These are phyloP conservation scores for Colletotrichum sp. DNA, from an alignment of 2,329 filamentous ascomycete genomes.

Conservation along the genomic window DNA sequence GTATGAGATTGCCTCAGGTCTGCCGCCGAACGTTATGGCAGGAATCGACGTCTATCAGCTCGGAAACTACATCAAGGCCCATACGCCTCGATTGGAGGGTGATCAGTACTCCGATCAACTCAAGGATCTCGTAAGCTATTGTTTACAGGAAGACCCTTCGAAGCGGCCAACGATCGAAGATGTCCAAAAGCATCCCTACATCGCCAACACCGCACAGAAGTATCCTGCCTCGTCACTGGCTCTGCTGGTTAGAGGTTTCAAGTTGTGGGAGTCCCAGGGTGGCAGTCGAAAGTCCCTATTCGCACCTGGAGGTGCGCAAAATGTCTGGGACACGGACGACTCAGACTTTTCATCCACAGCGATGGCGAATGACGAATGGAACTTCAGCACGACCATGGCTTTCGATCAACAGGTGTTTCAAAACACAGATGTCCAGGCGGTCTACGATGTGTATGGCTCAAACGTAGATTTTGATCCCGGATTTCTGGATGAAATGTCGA, in stretches of 20 bases:
- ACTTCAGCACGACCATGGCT: slow-evolving; percentile 69
- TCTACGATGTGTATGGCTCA: slow-evolving; percentile 66
- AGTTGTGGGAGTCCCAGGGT: slow-evolving; percentile 76
- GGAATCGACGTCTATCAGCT: slow-evolving; percentile 52
- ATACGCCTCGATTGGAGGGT: slow-evolving; percentile 73
- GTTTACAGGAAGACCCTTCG: slow-evolving; percentile 71
- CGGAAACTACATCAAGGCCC: slow-evolving; percentile 62
- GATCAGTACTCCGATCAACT: slow-evolving; percentile 73
- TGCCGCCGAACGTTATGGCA: slow-evolving; percentile 71
- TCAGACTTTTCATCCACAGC: slow-evolving; percentile 48
- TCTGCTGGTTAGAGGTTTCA: slow-evolving; percentile 73
- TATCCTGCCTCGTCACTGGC: slow-evolving; percentile 70
- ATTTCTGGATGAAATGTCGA: slow-evolving; percentile 52
- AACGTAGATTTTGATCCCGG: slow-evolving; percentile 58
- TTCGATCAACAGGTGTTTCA: slow-evolving; percentile 65
- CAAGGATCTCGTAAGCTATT: slow-evolving; percentile 74
- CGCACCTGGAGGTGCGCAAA: slow-evolving; percentile 62
- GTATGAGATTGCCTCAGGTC: slow-evolving; percentile 80
- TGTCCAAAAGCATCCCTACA: slow-evolving; percentile 73
- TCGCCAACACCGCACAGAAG: slow-evolving; percentile 64
- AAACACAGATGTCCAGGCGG: slow-evolving; percentile 59
- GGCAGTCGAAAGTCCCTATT: slow-evolving; percentile 73
- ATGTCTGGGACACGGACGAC: slow-evolving; percentile 38
- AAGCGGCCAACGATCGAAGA: slow-evolving; percentile 73
- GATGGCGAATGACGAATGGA: slow-evolving; percentile 66